Base-by-base conservation (phyloP, 139 green algal genomes). In the Chlorella vulgaris region DNA sequence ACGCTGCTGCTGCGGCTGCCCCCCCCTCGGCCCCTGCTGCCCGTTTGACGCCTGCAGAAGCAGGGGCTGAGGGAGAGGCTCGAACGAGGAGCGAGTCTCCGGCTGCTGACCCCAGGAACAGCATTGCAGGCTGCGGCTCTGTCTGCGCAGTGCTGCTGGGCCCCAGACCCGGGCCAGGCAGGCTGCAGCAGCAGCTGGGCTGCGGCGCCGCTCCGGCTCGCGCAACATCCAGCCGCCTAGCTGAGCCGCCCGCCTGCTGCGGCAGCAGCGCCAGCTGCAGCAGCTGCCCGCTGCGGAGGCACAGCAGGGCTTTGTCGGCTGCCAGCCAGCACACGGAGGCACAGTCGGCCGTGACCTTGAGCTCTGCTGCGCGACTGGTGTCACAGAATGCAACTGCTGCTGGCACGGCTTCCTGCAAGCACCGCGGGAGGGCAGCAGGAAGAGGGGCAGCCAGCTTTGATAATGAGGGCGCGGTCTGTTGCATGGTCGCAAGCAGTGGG, bases 71-170 rank as follows among this genome's bases (percentile, higher is more conserved):
- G 35, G 51, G 39, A 5, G 74, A 19, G 7, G 78, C 66, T 29
- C 40, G 42, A 51, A 98, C 78, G 1, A 98, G 88, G 26, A 98
- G 82, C 0, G 93, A 97, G 83, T 98, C 93, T 0, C 92, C 95
- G 3, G 85, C 55, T 35, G 87, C 89, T 22, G 88, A 96, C 29
- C 92, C 95, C 35, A 98, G 76, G 85, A 98, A 98, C 0, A 98
- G 7, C 15, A 96, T 39, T 26, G 69, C 63, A 40, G 21, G 42
- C 24, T 50, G 51, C 50, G 24, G 50, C 29, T 55, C 39, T 19
- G 36, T 7, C 40, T 63, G 42, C 42, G 4, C 43, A 21, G 28
- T 33, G 53, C 53, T 39, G 35, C 73, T 28, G 42, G 10, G 2
- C 65, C 3, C 5, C 35, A 13, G 40, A 24, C 29, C 28, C 6